phyloP scores from a whole-genome alignment of 192 early-diverging fungal species.

The Chytriomyces sp. region DNA sequence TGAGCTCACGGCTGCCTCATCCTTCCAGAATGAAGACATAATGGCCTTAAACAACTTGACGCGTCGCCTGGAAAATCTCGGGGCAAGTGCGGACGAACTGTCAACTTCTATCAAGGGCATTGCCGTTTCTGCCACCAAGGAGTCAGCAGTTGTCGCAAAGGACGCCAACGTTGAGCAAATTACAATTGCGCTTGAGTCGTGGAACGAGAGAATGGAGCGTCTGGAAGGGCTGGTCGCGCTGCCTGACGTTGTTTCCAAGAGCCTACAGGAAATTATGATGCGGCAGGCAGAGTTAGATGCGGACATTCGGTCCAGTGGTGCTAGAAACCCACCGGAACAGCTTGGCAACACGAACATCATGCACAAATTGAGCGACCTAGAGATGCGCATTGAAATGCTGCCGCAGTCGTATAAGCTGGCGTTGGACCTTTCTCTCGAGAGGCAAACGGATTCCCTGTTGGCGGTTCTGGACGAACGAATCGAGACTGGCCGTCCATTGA shows the following conservation, averaged over 20 bases:
- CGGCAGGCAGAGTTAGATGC: slow-evolving; percentile 6
- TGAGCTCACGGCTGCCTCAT: not conserved
- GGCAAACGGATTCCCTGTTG: not conserved
- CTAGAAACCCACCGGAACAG: not conserved
- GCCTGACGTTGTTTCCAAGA: not conserved
- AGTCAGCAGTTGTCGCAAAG: not conserved
- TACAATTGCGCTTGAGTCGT: not conserved
- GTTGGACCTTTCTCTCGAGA: slow-evolving; percentile 1
- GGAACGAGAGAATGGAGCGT: slow-evolving; percentile 7
- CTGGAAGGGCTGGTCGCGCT: slow-evolving; percentile 7
- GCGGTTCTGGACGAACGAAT: not conserved
- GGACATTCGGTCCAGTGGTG: not conserved
- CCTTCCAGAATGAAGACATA: not conserved
- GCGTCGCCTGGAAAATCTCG: slow-evolving; percentile 7
- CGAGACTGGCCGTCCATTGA: not conserved
- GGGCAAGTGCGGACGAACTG: slow-evolving; percentile 8
- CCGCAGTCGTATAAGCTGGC: slow-evolving; percentile 1
- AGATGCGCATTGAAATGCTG: not conserved
- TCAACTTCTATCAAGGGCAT: not conserved
- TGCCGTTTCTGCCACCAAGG: not conserved
- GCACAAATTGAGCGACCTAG: slow-evolving; percentile 7
- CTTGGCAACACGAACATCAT: not conserved
- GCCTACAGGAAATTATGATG: not conserved
- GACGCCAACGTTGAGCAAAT: not conserved
- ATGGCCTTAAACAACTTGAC: slow-evolving; percentile 8